Evolutionary conservation across 2,329 filamentous ascomycete genomes (phyloP), one percentile per base, ranked within the genome.

Genomic region (Zymoseptoria brevis): DNA sequence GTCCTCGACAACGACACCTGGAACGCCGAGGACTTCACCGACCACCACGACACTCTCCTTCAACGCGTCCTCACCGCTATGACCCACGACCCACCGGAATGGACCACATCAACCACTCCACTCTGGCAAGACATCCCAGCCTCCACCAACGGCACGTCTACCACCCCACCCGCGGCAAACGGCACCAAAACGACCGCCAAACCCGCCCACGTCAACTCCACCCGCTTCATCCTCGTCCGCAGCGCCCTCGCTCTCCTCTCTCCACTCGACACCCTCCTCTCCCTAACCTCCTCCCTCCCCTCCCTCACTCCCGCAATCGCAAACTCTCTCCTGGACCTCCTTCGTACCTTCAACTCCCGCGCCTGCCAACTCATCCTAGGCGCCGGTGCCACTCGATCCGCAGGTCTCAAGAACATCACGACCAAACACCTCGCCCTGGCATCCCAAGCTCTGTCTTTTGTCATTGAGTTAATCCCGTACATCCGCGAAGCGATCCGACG

Each of bases 351-450:
- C 80, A 96, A 99, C 74, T 96, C 91, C 2, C 87, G 94, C 19
- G 92, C 92, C 59, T 95, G 89, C n/a, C 94, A 99, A 72, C 83
- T 99, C 59, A 96, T 99, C 64, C 85, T 99, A 6, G 94, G 94
- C 1, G 94, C 94, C 1, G 94, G 94, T 4, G 94, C 94, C 3
- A 96, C 90, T 4, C 82, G 85, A 41, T 91, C 88, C 22, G 94
- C 92, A 1, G 93, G 93, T 0, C 79, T 99, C 19, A 96, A 91
- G 73, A 96, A 96, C 69, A 99, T 99, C 72, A 96, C 90, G 0
- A 96, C 94, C 0, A 94, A 94, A 68, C 93, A 99, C 75, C 82
- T 99, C 1, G 92, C 94, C 0, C 84, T 97, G 19, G 92, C 94
- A 2, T 92, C 89, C 0, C 93, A 96, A 73, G 89, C 92, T 0